Evolutionary conservation across 163 green algal genomes (phyloP), one percentile per base, ranked within the genome.

Genomic region (Scenedesmus sp.): DNA sequence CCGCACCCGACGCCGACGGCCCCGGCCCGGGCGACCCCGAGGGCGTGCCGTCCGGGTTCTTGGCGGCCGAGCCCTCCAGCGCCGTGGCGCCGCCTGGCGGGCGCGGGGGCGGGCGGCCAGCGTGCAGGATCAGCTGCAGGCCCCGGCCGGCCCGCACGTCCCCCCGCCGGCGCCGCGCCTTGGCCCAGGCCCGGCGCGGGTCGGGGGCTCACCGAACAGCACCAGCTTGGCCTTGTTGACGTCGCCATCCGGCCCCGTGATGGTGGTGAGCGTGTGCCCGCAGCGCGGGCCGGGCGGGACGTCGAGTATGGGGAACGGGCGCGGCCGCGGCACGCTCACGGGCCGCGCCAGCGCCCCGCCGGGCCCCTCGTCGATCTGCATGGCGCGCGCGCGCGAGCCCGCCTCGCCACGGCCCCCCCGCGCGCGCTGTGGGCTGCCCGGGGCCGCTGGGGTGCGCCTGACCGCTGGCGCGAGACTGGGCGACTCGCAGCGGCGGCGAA

Each of bases 181-280:
- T 36, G 39, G 58, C 26, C 44, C n/a, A 17, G 56, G 54, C 36
- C 44, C 45, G 57, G 39, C 9, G 17, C 9, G 26, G 28, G 15
- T 53, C 20, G 4, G 60, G 34, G 57, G 29, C 87, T 70, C 72
- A 97, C 93, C 94, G 80, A 97, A 97, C 26, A 97, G 63, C 2
- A 97, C 86, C 3, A 97, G 86, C 62, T 91, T 91, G 3, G 93
- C 91, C 3, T 87, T 89, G 1, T 84, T 86, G 0, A 93, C 69
- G 71, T 96, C 89, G 0, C 89, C 89, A 70, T 95, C 89, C 11
- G 91, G 86, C 0, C 90, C 93, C 15, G 90, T 78, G 34, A 98
- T 92, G 7, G 94, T 88, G 17, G 96, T 98, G 22, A 99, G 87
- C 5, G 95, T 98, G 84, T 99, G 96, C 2, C 96, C 91, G 67